Evolutionary conservation across 495 filamentous ascomycete genomes (phyloP).

Genomic region (Elaphomyces granulatus): DNA sequence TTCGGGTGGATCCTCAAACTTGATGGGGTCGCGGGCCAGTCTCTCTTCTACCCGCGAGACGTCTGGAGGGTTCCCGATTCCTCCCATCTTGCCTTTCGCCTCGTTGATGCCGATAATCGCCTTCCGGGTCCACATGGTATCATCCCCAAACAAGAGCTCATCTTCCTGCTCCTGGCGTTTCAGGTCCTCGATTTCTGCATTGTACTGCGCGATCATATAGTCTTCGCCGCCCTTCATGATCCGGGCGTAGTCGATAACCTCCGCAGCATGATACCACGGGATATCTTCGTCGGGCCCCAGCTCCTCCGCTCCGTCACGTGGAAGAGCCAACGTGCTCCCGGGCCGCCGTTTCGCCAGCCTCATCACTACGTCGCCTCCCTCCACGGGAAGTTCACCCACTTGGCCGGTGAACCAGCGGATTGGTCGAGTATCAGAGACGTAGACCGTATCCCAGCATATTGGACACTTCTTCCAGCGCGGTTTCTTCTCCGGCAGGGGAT

Average conservation of each 20-base stretch:
- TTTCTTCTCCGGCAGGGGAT: constrained; percentile 47
- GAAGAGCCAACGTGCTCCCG: constrained; percentile 72
- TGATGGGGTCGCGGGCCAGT: constrained; percentile 31
- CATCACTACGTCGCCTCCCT: constrained; percentile 80
- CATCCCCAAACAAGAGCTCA: constrained; percentile 85
- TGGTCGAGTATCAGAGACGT: constrained; percentile 73
- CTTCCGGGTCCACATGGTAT: constrained; percentile 79
- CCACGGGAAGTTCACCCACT: constrained; percentile 60
- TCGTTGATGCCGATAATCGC: constrained; percentile 57
- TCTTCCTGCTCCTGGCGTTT: constrained; percentile 69
- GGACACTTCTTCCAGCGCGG: constrained; percentile 90
- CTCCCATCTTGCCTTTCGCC: constrained; percentile 54
- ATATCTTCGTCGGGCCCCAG: constrained; percentile 55
- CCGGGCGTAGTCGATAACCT: constrained; percentile 86
- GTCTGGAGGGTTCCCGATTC: constrained; percentile 56
- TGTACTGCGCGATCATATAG: constrained; percentile 71
- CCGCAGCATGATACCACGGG: constrained; percentile 88
- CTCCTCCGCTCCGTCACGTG: constrained; percentile 64
- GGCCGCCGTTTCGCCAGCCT: constrained; percentile 66
- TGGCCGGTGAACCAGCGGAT: constrained; percentile 88
- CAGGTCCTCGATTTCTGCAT: constrained; percentile 61
- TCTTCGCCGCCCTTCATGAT: constrained; percentile 89
- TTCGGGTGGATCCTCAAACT: constrained; percentile 29
- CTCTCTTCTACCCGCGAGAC: constrained; percentile 32
- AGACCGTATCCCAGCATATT: constrained; percentile 85